phyloP scores from a whole-genome alignment of 768 basidiomycete species.

The Amyloporia xantha region DNA sequence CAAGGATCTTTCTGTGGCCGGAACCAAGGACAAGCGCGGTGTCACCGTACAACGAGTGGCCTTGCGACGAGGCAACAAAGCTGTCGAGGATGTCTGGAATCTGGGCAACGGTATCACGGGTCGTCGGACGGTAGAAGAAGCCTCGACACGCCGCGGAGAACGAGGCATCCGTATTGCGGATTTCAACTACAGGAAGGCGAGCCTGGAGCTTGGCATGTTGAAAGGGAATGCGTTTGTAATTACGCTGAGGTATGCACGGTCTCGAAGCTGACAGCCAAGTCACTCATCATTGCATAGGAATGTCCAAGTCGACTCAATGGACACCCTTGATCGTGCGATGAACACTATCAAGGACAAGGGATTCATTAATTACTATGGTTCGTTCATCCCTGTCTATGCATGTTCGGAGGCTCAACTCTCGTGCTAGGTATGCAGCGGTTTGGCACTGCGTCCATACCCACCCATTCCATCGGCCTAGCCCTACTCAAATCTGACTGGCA shows the following conservation, averaged over 20 bases:
- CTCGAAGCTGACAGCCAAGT: constrained; percentile 1
- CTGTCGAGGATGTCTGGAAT: constrained; percentile 81
- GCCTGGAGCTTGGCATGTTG: constrained; percentile 90
- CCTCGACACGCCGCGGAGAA: constrained; percentile 70
- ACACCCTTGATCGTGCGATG: constrained; percentile 71
- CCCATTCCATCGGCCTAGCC: constrained; percentile 89
- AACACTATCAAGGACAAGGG: constrained; percentile 73
- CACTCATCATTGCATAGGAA: constrained; percentile 46
- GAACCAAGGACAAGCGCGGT: constrained; percentile 97
- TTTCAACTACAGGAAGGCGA: constrained; percentile 74
- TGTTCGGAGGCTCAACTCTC: neutral
- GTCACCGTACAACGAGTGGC: constrained; percentile 93
- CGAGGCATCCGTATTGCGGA: constrained; percentile 86
- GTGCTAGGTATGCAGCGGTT: constrained; percentile 92
- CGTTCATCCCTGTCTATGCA: neutral
- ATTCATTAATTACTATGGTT: constrained; percentile 98
- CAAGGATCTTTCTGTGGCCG: constrained; percentile 85
- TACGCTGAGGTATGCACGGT: constrained; percentile 69
- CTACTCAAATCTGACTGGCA: constrained; percentile 89
- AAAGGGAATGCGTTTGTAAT: constrained; percentile 96
- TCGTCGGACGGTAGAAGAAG: constrained; percentile 50
- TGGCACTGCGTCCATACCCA: constrained; percentile 93
- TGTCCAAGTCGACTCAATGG: constrained; percentile 69
- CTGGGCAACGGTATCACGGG: constrained; percentile 57
- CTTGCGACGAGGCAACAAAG: constrained; percentile 67